phyloP scores from a whole-genome alignment of 2,329 filamentous ascomycete genomes.

The Calonectria hawksworthii region DNA sequence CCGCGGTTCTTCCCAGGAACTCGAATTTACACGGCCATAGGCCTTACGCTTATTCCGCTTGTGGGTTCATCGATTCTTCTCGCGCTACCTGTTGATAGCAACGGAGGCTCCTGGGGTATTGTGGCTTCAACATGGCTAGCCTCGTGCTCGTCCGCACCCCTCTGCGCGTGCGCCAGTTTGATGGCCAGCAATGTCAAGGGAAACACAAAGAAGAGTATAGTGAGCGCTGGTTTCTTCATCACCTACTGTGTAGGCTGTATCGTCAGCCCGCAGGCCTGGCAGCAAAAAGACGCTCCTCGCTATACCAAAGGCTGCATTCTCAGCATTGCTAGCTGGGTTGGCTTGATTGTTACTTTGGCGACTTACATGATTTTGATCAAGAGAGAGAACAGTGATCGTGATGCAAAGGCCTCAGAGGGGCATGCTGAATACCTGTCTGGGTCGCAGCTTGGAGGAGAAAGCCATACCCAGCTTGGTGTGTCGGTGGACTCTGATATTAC shows the following conservation, averaged over 20 bases:
- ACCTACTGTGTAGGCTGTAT: conserved; percentile 46
- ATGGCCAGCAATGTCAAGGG: conserved; percentile 48
- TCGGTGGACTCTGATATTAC: conserved; percentile 40
- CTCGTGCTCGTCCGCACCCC: conserved; percentile 30
- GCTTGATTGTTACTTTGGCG: conserved; percentile 26
- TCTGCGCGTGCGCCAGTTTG: conserved; percentile 38
- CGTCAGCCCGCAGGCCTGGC: conserved; percentile 41
- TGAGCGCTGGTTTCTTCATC: conserved; percentile 44
- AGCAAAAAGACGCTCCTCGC: conserved; percentile 35
- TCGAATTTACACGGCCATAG: conserved; percentile 33
- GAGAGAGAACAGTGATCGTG: conserved; percentile 29
- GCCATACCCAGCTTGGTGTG: conserved; percentile 21
- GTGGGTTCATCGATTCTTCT: conserved; percentile 31
- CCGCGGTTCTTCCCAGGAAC: conserved; percentile 35
- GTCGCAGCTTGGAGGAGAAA: conserved; percentile 12
- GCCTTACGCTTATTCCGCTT: conserved; percentile 20
- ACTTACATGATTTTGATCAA: conserved; percentile 22
- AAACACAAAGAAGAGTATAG: conserved; percentile 47
- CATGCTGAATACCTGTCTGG: conserved; percentile 6
- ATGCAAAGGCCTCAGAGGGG: conserved; percentile 23
- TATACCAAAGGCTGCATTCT: conserved; percentile 41
- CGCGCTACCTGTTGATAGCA: conserved; percentile 27
- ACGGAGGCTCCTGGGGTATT: conserved; percentile 39
- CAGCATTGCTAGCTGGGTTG: conserved; percentile 35
- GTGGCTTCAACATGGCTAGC: conserved; percentile 45